Evolutionary conservation across 768 basidiomycete genomes (phyloP).

Genomic region (Lentinula sp.): DNA sequence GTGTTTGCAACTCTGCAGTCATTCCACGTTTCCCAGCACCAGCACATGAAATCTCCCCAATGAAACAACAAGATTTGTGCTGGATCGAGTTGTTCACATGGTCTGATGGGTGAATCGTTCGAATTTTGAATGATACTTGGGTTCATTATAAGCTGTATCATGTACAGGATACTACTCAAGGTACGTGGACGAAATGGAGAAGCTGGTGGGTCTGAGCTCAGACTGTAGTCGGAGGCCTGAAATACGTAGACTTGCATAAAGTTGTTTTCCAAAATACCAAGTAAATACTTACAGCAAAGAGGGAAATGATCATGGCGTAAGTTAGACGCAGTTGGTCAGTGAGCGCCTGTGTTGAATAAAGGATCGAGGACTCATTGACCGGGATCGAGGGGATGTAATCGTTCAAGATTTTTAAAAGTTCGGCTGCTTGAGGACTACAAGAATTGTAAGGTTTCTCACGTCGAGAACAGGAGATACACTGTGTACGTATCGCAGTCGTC

Average conservation of each 20-base stretch:
- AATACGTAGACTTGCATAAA: neutral
- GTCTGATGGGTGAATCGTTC: constrained; percentile 13
- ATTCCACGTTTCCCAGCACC: constrained; percentile 62
- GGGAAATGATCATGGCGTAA: constrained; percentile 33
- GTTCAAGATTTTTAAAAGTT: constrained; percentile 13
- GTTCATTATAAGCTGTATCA: constrained; percentile 36
- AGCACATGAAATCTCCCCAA: constrained; percentile 52
- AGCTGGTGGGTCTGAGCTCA: neutral
- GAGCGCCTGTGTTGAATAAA: constrained; percentile 12
- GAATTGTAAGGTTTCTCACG: no score
- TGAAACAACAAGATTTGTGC: constrained; percentile 47
- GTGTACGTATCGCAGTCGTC: neutral
- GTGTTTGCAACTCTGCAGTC: constrained; percentile 45
- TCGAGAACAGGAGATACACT: neutral
- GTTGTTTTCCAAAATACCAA: neutral
- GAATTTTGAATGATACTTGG: constrained; percentile 12
- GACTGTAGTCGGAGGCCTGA: constrained; percentile 18
- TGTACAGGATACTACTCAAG: constrained; percentile 33
- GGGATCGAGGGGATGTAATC: constrained; percentile 12
- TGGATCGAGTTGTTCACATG: constrained; percentile 25
- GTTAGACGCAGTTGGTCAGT: constrained; percentile 23
- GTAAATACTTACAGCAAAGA: constrained; percentile 30
- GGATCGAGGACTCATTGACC: constrained; percentile 9
- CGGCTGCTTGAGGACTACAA: constrained; percentile 5
- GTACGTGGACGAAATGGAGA: constrained; percentile 42